phyloP scores from a whole-genome alignment of 768 basidiomycete genomes.

The Russula compacta region DNA sequence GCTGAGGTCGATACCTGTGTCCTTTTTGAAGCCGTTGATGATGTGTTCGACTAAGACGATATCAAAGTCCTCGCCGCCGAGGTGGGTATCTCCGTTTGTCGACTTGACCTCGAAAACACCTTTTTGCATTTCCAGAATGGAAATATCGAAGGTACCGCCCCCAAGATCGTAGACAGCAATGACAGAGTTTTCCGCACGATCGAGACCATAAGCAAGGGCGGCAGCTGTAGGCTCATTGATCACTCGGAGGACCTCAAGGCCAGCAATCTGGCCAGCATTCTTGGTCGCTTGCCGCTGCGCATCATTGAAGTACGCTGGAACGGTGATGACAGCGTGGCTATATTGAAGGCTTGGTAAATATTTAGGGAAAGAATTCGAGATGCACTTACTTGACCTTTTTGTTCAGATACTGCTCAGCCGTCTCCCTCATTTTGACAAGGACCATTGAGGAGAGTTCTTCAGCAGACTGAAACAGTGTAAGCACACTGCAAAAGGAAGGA shows the following conservation, averaged over 20 bases:
- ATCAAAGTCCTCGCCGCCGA: conserved; percentile 95
- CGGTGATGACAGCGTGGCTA: conserved; percentile 86
- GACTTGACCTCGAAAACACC: conserved; percentile 99
- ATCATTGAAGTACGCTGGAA: conserved; percentile 99
- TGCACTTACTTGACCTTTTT: conserved; percentile 84
- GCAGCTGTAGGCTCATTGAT: conserved; percentile 99
- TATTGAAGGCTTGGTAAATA: conserved; percentile 6
- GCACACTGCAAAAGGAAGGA: not conserved
- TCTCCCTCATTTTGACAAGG: conserved; percentile 88
- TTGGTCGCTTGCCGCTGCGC: conserved; percentile 99
- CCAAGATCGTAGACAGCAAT: conserved; percentile 99
- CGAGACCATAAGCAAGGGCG: conserved; percentile 95
- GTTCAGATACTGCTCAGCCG: conserved; percentile 87
- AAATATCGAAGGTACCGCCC: conserved; percentile 99
- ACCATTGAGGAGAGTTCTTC: conserved; percentile 88
- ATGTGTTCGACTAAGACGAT: conserved; percentile 80
- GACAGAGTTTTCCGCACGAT: conserved; percentile 68
- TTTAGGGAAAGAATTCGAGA: not conserved
- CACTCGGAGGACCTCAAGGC: conserved; percentile 93
- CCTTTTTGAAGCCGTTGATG: conserved; percentile 90
- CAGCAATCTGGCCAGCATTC: conserved; percentile 95
- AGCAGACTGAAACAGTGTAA: conserved; percentile 46
- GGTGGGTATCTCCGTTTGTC: conserved; percentile 97
- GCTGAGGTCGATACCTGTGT: conserved; percentile 69
- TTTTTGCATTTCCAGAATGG: conserved; percentile 98